These are phyloP conservation scores for Baeospora myosura DNA, from an alignment of 1,284 basidiomycete genomes.

Conservation along the genomic window DNA sequence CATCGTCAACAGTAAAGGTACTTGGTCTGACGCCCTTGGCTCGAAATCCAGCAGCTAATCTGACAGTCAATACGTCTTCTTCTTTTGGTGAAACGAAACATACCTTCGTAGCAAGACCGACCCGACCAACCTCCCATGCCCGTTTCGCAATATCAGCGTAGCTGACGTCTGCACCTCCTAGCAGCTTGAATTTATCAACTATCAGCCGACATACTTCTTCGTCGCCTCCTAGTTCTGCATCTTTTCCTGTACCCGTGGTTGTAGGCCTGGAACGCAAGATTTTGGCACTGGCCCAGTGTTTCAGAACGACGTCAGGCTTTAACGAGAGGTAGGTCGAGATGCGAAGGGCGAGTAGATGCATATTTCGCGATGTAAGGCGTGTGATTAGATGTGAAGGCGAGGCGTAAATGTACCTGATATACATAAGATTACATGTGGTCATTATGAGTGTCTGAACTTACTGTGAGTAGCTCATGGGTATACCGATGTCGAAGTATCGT, in stretches of 20 bases:
- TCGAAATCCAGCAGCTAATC: conserved; percentile 87
- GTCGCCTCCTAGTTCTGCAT: conserved; percentile 50
- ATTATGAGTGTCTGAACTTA: conserved; percentile 27
- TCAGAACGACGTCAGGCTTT: conserved; percentile 81
- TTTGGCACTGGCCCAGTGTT: conserved; percentile 94
- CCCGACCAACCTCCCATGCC: conserved; percentile 88
- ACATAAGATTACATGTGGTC: conserved; percentile 2
- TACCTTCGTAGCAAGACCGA: conserved; percentile 84
- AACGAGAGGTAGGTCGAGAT: conserved; percentile 81
- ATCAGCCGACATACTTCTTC: conserved; percentile 77
- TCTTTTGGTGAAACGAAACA: too few relatives aligned
- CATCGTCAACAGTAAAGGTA: conserved; percentile 89
- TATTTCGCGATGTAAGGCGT: conserved; percentile 79
- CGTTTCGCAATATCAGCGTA: conserved; percentile 93
- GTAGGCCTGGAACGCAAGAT: conserved; percentile 67
- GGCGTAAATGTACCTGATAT: conserved; percentile 65
- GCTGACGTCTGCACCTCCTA: conserved; percentile 70
- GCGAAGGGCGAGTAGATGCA: conserved; percentile 89
- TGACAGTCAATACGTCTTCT: too few relatives aligned
- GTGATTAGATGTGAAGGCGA: conserved; percentile 76
- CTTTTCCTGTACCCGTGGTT: conserved; percentile 41
- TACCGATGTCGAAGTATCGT: conserved; percentile 84
- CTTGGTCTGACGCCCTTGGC: conserved; percentile 84
- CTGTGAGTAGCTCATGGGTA: conserved; percentile 91
- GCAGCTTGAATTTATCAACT: conserved; percentile 77